phyloP scores from a whole-genome alignment of 2,329 filamentous ascomycete species.

The Uncinocarpus reesii region DNA sequence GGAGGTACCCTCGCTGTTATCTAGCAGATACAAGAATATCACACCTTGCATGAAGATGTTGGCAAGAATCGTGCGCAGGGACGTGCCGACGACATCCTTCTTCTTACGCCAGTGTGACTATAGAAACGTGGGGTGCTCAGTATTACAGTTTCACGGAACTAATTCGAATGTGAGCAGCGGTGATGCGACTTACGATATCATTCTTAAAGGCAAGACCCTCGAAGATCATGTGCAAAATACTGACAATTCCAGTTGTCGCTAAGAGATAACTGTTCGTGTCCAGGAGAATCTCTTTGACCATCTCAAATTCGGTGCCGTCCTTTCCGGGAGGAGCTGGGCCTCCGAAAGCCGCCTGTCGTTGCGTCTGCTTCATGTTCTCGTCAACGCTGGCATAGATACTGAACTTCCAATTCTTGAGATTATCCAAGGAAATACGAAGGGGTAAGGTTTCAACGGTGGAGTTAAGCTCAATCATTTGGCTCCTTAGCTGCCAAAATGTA shows the following conservation, averaged over 20 bases:
- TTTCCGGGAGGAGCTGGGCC: constrained; percentile 62
- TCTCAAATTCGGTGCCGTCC: constrained; percentile 88
- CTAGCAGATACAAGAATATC: constrained; percentile 92
- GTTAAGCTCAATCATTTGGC: constrained; percentile 85
- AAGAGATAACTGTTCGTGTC: constrained; percentile 91
- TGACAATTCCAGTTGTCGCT: constrained; percentile 71
- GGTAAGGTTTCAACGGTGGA: constrained; percentile 74
- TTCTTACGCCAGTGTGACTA: constrained; percentile 91
- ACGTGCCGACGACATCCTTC: constrained; percentile 97
- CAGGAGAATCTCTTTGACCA: constrained; percentile 90
- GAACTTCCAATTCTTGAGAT: constrained; percentile 83
- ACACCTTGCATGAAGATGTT: constrained; percentile 96
- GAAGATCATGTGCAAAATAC: constrained; percentile 83
- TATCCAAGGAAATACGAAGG: constrained; percentile 72
- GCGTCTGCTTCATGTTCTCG: constrained; percentile 72
- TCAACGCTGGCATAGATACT: constrained; percentile 74
- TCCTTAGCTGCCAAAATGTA: constrained; percentile 91
- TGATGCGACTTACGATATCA: constrained; percentile 55
- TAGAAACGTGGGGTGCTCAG: constrained; percentile 4
- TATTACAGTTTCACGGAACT: background rate
- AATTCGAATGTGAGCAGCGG: background rate
- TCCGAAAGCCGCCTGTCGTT: constrained; percentile 66
- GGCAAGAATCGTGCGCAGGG: constrained; percentile 85
- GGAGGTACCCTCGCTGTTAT: constrained; percentile 94
- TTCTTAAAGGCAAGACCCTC: constrained; percentile 95